Conservation (phyloP, 805 yeast species). For the Barnettozyma wickerhamii region DNA sequence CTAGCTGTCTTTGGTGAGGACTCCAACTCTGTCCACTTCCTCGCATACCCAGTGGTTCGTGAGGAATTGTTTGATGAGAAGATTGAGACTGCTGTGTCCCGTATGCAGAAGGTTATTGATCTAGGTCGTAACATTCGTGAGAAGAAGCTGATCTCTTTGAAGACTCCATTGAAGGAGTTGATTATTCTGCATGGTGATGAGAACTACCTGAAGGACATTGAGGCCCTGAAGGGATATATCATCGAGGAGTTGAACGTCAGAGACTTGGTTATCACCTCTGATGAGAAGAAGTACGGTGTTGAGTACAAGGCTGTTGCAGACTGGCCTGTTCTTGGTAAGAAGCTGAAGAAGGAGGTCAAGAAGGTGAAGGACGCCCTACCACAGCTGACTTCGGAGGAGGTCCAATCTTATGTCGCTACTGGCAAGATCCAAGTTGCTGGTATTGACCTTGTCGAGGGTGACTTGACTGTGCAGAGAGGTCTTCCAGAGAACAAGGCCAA, state of each 20-base stretch:
- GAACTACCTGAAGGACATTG: constrained; percentile 70
- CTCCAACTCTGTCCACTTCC: constrained; percentile 85
- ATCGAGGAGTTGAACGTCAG: constrained; percentile 90
- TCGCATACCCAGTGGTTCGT: constrained; percentile 83
- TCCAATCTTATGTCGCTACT: constrained; percentile 62
- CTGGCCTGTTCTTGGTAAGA: constrained; percentile 98
- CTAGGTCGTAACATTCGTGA: constrained; percentile 96
- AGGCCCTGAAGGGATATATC: constrained; percentile 72
- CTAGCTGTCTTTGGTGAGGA: constrained; percentile 52
- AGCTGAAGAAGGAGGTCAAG: constrained; percentile 89
- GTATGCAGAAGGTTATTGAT: constrained; percentile 97
- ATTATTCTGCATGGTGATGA: constrained; percentile 81
- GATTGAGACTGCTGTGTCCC: constrained; percentile 81
- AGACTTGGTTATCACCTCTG: constrained; percentile 80
- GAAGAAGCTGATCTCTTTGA: constrained; percentile 87
- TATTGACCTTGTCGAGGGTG: constrained; percentile 81
- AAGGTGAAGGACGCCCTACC: constrained; percentile 95
- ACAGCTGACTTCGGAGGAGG: constrained; percentile 71
- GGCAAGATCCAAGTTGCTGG: constrained; percentile 87
- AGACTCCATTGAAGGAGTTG: constrained; percentile 88
- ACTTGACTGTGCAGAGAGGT: constrained; percentile 85
- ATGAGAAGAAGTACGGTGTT: constrained; percentile 89
- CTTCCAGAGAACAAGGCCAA: constrained; percentile 62
- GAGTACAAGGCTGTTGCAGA: constrained; percentile 94
- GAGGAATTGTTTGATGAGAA: constrained; percentile 74